Evolutionary conservation across 306 rosid genomes (phyloP).

Genomic region (Rosa lucieae): DNA sequence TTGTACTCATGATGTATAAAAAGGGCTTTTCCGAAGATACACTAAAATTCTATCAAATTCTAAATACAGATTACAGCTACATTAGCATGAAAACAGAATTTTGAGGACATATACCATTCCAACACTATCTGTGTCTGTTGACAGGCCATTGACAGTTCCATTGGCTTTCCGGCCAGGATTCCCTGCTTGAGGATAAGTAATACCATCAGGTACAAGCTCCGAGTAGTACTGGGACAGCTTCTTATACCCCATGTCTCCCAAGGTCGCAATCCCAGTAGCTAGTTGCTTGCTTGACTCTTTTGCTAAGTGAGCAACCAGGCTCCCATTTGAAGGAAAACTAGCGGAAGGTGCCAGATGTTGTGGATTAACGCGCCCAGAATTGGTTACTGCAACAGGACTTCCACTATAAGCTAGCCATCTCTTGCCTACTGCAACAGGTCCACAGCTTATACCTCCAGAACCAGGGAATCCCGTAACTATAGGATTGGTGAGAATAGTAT

Average conservation of each 20-base stretch:
- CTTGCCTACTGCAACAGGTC: conserved; percentile 94
- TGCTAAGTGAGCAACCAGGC: conserved; percentile 91
- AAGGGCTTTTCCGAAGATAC: neutral
- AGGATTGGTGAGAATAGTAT: conserved; percentile 82
- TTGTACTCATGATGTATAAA: neutral
- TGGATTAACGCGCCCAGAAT: conserved; percentile 67
- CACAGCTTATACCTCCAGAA: conserved; percentile 76
- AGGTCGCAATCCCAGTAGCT: conserved; percentile 80
- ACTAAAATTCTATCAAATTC: neutral
- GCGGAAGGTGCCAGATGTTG: conserved; percentile 74
- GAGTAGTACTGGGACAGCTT: conserved; percentile 86
- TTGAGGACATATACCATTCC: conserved; percentile 70
- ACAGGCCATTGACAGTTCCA: conserved; percentile 60
- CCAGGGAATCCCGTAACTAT: conserved; percentile 56
- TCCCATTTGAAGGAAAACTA: conserved; percentile 79
- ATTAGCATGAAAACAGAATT: conserved; percentile 19
- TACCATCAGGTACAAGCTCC: conserved; percentile 64
- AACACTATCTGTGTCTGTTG: conserved; percentile 56
- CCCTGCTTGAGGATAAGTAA: conserved; percentile 51
- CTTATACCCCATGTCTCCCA: conserved; percentile 95
- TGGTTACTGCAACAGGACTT: conserved; percentile 49
- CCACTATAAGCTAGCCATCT: conserved; percentile 99
- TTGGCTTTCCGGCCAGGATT: conserved; percentile 53
- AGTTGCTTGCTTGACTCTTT: conserved; percentile 97
- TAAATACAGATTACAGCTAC: neutral